These are phyloP conservation scores for Gaertneriomyces semiglobifer DNA, from an alignment of 192 early-diverging fungal species.

Conservation along the genomic window DNA sequence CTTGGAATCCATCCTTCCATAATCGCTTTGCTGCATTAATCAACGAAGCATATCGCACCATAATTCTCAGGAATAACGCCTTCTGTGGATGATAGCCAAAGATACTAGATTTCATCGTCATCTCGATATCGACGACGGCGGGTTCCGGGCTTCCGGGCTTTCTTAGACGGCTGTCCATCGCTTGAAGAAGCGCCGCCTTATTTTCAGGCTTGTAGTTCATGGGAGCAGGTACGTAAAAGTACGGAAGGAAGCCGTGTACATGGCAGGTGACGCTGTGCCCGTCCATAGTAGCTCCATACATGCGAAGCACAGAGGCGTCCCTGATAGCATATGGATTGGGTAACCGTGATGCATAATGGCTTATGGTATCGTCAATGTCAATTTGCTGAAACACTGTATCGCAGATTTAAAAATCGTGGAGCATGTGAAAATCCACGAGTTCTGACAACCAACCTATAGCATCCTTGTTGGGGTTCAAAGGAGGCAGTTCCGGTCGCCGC, in stretches of 20 bases:
- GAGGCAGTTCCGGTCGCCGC: constrained; percentile 11
- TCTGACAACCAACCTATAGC: constrained; percentile 20
- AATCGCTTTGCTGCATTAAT: constrained; percentile 36
- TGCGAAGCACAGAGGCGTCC: constrained; percentile 62
- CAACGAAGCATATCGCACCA: constrained; percentile 30
- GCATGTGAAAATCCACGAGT: neutral
- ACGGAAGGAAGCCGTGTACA: constrained; percentile 85
- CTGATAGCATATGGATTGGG: constrained; percentile 14
- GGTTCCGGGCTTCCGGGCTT: constrained; percentile 18
- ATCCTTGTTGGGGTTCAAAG: constrained; percentile 9
- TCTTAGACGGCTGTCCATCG: constrained; percentile 50
- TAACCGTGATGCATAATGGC: constrained; percentile 17
- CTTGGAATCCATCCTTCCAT: constrained; percentile 54
- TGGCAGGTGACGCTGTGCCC: constrained; percentile 90
- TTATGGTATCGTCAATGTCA: constrained; percentile 84
- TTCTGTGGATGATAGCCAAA: constrained; percentile 83
- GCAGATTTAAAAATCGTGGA: neutral
- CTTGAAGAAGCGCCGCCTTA: constrained; percentile 47
- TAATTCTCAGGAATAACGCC: constrained; percentile 74
- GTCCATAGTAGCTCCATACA: constrained; percentile 80
- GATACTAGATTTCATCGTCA: constrained; percentile 76
- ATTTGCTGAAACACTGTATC: constrained; percentile 89
- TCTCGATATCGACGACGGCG: constrained; percentile 57
- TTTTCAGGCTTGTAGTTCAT: constrained; percentile 63
- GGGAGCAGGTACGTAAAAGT: constrained; percentile 93